A percentile compares a stretch with the other conserved stretches of the same genome.
Evolutionary conservation across 2,329 filamentous ascomycete genomes (phyloP).

Genomic region (Elsinoe arachidis): DNA sequence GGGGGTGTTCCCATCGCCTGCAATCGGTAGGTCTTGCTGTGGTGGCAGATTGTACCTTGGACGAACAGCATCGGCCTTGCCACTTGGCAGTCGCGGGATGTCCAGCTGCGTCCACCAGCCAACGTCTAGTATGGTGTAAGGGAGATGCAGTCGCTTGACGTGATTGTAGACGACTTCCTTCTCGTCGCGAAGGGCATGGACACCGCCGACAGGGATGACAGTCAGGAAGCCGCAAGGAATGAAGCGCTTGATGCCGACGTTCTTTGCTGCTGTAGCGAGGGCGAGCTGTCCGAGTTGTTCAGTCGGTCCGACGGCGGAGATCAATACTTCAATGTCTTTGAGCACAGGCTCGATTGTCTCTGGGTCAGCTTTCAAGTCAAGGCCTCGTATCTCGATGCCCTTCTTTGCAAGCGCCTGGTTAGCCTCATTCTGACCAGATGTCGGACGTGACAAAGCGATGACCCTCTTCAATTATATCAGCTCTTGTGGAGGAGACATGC

Average conservation of each 20-base stretch:
- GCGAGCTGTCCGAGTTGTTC: conserved; percentile 20
- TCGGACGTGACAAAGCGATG: not conserved
- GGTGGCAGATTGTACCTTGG: conserved; percentile 15
- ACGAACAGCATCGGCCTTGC: conserved; percentile 35
- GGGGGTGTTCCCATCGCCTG: conserved; percentile 38
- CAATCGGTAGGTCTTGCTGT: conserved; percentile 23
- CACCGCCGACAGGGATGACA: conserved; percentile 37
- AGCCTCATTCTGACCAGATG: conserved; percentile 31
- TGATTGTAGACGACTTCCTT: conserved; percentile 46
- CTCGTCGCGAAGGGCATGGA: conserved; percentile 36
- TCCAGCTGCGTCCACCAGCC: conserved; percentile 51
- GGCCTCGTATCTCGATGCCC: conserved; percentile 37
- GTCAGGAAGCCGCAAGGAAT: conserved; percentile 29
- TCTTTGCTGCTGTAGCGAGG: conserved; percentile 24
- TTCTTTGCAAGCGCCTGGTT: conserved; percentile 32
- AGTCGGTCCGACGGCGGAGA: conserved; percentile 21
- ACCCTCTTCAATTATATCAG: not conserved
- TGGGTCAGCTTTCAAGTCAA: conserved; percentile 32
- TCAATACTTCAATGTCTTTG: conserved; percentile 28
- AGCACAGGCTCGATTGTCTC: conserved; percentile 21
- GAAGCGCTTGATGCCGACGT: conserved; percentile 27
- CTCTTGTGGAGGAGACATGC: not conserved
- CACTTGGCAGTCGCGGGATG: conserved; percentile 38
- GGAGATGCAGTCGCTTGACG: conserved; percentile 40
- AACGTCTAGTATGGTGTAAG: conserved; percentile 50